A percentile compares a stretch with the other conserved stretches of the same genome.
These are phyloP conservation scores for Diutina catenulata DNA, from an alignment of 1,139 yeast species.

Conservation along the genomic window DNA sequence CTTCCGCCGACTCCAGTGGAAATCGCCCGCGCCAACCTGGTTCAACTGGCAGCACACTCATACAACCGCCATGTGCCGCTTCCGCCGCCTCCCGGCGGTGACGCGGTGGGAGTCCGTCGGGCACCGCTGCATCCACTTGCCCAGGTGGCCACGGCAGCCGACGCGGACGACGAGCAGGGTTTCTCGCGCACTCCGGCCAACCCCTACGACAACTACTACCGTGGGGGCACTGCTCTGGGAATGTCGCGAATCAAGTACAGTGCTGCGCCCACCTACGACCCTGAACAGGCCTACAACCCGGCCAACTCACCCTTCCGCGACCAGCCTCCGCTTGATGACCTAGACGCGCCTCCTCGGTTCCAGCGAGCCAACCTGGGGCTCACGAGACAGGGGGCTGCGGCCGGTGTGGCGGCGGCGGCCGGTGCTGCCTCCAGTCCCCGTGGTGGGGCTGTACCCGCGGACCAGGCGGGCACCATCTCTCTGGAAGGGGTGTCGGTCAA, in stretches of 20 bases:
- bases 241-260: neutral
- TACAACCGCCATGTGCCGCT: slow-evolving; percentile 4
- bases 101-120: neutral
- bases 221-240: neutral
- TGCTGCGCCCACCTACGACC: slow-evolving; percentile 1
- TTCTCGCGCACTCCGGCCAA: neutral
- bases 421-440: neutral
- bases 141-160: too few relatives aligned
- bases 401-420: too few relatives aligned
- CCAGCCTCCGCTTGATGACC: too few relatives aligned
- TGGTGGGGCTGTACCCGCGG: slow-evolving; percentile 2
- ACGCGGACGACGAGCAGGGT: too few relatives aligned
- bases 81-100: neutral
- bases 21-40: neutral
- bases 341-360: too few relatives aligned
- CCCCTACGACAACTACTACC: slow-evolving; percentile 1
- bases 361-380: neutral
- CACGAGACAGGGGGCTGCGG: neutral
- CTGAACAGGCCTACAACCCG: neutral
- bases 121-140: too few relatives aligned
- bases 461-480: neutral
- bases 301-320: too few relatives aligned
- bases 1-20: slow-evolving; percentile 1
- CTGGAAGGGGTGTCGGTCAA: neutral
- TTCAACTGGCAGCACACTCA: neutral